A percentile compares a stretch with the other conserved stretches of the same genome.
phyloP scores from a whole-genome alignment of 2,329 filamentous ascomycete genomes.

The Bipolaris cookei region DNA sequence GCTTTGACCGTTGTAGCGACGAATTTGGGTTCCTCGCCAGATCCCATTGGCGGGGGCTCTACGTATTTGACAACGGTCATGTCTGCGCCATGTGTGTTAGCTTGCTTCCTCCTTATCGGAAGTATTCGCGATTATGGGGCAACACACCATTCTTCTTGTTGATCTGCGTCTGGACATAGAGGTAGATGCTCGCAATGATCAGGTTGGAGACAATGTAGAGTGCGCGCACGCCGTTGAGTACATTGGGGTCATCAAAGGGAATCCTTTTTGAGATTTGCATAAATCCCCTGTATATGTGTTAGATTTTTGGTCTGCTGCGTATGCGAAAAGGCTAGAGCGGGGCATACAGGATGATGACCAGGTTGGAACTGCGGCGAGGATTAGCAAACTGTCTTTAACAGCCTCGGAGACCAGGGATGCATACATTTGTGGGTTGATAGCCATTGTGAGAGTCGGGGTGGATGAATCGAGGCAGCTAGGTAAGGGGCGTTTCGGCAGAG shows the following conservation, averaged over 20 bases:
- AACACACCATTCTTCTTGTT: conserved; percentile 94
- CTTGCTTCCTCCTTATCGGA: neutral
- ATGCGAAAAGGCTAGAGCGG: neutral
- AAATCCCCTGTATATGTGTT: conserved; percentile 63
- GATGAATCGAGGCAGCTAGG: neutral
- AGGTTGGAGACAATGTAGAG: conserved; percentile 75
- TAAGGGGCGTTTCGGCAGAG: conserved; percentile 2
- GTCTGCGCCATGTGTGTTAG: conserved; percentile 62
- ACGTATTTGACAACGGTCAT: conserved; percentile 98
- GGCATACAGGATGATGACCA: conserved; percentile 49
- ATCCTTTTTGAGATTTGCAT: conserved; percentile 98
- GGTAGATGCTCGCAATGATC: conserved; percentile 82
- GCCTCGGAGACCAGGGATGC: conserved; percentile 13
- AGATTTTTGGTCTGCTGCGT: conserved; percentile 4
- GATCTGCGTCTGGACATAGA: conserved; percentile 84
- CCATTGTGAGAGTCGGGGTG: conserved; percentile 34
- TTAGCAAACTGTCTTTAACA: conserved; percentile 33
- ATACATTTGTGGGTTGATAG: conserved; percentile 49
- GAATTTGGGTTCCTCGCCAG: conserved; percentile 90
- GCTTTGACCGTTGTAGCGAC: conserved; percentile 96
- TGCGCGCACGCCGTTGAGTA: conserved; percentile 68
- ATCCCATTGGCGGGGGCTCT: conserved; percentile 92
- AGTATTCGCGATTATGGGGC: neutral
- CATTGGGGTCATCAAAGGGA: conserved; percentile 86
- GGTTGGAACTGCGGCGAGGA: conserved; percentile 39